Evolutionary conservation across 1,284 basidiomycete genomes (phyloP).

Genomic region (Rhodotorula sp.): DNA sequence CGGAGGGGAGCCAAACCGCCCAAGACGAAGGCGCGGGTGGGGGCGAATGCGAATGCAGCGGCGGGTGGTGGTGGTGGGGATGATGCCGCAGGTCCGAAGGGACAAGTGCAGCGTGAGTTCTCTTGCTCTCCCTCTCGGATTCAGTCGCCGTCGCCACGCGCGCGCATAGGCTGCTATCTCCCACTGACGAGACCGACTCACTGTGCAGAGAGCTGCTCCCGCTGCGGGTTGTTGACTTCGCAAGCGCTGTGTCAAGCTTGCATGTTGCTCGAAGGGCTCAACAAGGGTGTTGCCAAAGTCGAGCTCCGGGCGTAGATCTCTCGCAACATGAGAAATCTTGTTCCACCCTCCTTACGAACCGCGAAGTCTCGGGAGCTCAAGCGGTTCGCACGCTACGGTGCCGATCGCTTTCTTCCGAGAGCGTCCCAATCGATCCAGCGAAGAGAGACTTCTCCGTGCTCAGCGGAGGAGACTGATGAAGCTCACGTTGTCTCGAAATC

Average conservation of each 20-base stretch:
- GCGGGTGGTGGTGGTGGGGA: not conserved
- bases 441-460: no score
- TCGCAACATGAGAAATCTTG: not conserved
- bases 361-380: no score
- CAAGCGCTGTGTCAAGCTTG: slow-evolving; percentile 90
- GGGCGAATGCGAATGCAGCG: no score
- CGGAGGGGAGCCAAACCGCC: not conserved
- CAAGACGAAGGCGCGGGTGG: not conserved
- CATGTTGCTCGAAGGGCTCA: slow-evolving; percentile 83
- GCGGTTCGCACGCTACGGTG: no score
- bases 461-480: no score
- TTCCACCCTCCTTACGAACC: no score
- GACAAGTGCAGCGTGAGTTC: slow-evolving; percentile 28
- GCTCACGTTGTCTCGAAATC: no score
- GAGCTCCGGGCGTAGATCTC: slow-evolving; percentile 7
- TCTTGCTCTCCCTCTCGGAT: not conserved
- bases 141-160: no score
- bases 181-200: slow-evolving; percentile 20
- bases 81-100: not conserved
- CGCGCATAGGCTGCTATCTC: no score
- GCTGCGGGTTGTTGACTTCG: slow-evolving; percentile 90
- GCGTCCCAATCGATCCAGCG: no score
- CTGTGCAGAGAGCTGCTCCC: slow-evolving; percentile 71
- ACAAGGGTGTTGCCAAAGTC: slow-evolving; percentile 59
- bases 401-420: no score